phyloP scores from a whole-genome alignment of 805 yeast species.

The Ogataea siamensis region DNA sequence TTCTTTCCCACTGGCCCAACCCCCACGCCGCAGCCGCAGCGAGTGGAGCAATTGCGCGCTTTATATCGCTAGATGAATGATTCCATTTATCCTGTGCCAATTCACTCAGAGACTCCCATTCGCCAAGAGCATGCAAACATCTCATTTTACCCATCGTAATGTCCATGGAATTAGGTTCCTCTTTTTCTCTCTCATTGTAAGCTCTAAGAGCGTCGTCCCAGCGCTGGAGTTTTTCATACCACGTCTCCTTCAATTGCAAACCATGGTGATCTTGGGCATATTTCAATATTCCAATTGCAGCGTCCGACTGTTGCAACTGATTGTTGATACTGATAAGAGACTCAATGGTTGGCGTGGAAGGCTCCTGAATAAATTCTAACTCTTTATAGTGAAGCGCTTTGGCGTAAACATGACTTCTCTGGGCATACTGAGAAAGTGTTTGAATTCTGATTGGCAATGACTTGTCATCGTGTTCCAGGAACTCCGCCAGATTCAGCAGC shows the following conservation, averaged over 20 bases:
- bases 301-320: conserved; percentile 93
- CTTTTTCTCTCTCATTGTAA: conserved; percentile 72
- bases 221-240: conserved; percentile 95
- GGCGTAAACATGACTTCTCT: conserved; percentile 95
- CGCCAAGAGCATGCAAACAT: conserved; percentile 97
- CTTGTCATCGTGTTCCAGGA: conserved; percentile 96
- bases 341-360: conserved; percentile 88
- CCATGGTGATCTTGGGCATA: conserved; percentile 92
- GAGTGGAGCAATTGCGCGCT: conserved; percentile 86
- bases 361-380: conserved; percentile 89
- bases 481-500: conserved; percentile 85
- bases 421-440: conserved; percentile 88
- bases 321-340: conserved; percentile 89
- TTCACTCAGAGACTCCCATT: conserved; percentile 90
- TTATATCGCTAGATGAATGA: conserved; percentile 64
- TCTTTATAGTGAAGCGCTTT: conserved; percentile 96
- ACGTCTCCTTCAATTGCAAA: conserved; percentile 88
- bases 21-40: conserved; percentile 99
- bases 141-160: conserved; percentile 97
- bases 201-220: conserved; percentile 98
- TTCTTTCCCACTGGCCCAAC: conserved; percentile 91
- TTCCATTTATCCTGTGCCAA: conserved; percentile 87
- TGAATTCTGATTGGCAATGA: conserved; percentile 89
- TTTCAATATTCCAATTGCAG: conserved; percentile 94
- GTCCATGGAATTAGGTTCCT: conserved; percentile 71